Percentiles rank a stretch among this genome's conserved stretches.
phyloP scores from a whole-genome alignment of 1,139 yeast species.

The Kodamaea alishanica region DNA sequence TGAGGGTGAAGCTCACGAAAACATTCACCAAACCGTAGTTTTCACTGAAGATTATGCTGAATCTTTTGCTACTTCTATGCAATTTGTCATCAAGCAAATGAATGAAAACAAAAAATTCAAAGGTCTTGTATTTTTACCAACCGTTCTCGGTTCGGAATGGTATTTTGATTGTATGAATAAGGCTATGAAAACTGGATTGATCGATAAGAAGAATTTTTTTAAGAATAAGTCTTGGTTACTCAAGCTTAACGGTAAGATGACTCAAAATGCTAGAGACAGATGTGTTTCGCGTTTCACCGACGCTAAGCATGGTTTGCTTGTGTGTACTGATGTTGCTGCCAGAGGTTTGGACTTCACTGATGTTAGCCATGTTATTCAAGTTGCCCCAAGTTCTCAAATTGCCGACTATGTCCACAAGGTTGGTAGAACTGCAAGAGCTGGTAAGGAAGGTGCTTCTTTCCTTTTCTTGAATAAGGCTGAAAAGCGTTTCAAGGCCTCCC shows the following conservation, averaged over 20 bases:
- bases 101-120: constrained; percentile 45
- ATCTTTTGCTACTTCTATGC: constrained; percentile 50
- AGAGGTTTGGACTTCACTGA: constrained; percentile 97
- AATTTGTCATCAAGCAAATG: constrained; percentile 37
- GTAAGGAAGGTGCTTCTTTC: constrained; percentile 67
- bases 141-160: constrained; percentile 65
- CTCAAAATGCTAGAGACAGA: constrained; percentile 62
- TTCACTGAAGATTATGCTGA: constrained; percentile 47
- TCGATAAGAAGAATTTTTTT: constrained; percentile 11
- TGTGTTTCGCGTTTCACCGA: constrained; percentile 54
- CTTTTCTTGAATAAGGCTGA: constrained; percentile 51
- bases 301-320: constrained; percentile 62
- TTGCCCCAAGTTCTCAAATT: constrained; percentile 76
- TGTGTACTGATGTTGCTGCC: constrained; percentile 98
- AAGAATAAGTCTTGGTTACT: constrained; percentile 14
- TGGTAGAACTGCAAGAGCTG: constrained; percentile 97
- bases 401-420: constrained; percentile 92
- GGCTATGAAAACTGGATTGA: constrained; percentile 2
- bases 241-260: constrained; percentile 67
- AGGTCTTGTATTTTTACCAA: constrained; percentile 80
- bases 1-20: constrained; percentile 78
- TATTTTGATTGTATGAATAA: constrained; percentile 33
- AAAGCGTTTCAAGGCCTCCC: constrained; percentile 40
- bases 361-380: constrained; percentile 96
- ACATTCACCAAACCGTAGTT: constrained; percentile 65